Percentiles rank a stretch among this genome's conserved stretches.
These are phyloP conservation scores for Tylopilus subfusipes DNA, from an alignment of 768 basidiomycete species.

Conservation along the genomic window DNA sequence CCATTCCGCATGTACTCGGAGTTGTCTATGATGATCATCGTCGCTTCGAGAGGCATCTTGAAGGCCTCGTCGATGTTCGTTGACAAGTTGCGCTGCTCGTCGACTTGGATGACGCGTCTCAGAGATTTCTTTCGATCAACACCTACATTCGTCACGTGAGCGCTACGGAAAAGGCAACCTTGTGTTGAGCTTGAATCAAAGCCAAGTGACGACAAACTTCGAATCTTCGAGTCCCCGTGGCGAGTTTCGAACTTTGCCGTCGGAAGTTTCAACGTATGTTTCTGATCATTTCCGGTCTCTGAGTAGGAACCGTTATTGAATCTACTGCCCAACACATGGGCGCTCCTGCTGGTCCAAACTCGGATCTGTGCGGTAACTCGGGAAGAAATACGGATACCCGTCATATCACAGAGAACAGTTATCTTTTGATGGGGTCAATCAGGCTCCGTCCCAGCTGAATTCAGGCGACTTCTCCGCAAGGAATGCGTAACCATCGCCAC, in stretches of 20 bases:
- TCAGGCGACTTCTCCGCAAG: not conserved
- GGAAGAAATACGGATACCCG: not conserved
- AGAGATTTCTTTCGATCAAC: too few relatives aligned
- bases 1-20: slow-evolving; percentile 97
- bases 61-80: slow-evolving; percentile 10
- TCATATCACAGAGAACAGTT: not conserved
- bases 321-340: not conserved
- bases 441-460: not conserved
- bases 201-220: not conserved
- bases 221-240: not conserved
- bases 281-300: not conserved
- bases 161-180: not conserved
- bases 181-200: too few relatives aligned
- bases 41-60: slow-evolving; percentile 94
- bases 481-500: not conserved
- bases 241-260: not conserved
- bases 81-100: slow-evolving; percentile 2
- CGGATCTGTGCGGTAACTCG: not conserved
- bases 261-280: not conserved
- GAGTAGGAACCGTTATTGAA: not conserved
- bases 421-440: not conserved
- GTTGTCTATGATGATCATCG: slow-evolving; percentile 97
- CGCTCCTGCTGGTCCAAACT: not conserved
- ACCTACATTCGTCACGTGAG: not conserved
- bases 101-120: slow-evolving; percentile 28